These are phyloP conservation scores for Xylaria multiplex DNA, from an alignment of 2,329 filamentous ascomycete species.

Conservation along the genomic window DNA sequence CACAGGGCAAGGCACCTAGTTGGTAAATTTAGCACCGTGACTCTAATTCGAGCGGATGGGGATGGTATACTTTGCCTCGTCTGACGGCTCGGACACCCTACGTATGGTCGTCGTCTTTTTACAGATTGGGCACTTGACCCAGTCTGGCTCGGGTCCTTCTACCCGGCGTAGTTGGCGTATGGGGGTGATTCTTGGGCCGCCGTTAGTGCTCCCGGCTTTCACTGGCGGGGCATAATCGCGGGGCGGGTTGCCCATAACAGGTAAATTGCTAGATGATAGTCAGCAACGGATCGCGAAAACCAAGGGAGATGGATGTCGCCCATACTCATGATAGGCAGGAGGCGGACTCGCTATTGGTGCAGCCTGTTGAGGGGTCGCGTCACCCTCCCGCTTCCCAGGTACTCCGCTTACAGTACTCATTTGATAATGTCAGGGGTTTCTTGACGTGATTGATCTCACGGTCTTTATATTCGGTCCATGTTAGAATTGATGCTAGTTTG, in stretches of 20 bases:
- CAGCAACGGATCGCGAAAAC: background rate
- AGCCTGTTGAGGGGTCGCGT: background rate
- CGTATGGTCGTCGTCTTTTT: conserved; percentile 20
- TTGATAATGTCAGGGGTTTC: background rate
- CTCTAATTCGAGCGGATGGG: background rate
- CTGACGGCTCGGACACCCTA: conserved; percentile 21
- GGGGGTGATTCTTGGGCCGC: conserved; percentile 8
- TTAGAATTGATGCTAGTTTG: background rate
- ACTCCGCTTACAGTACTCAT: background rate
- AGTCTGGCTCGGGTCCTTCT: conserved; percentile 13
- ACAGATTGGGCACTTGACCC: conserved; percentile 19
- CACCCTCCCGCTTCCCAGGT: background rate
- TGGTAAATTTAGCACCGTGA: background rate
- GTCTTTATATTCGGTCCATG: background rate
- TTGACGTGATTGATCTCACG: background rate
- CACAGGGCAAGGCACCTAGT: conserved; percentile 13
- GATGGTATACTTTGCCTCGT: conserved; percentile 18
- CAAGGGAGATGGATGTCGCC: background rate
- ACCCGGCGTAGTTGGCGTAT: conserved; percentile 1
- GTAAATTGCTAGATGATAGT: background rate
- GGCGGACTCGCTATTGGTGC: background rate
- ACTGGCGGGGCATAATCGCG: conserved; percentile 5
- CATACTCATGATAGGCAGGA: background rate
- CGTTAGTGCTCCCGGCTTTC: background rate
- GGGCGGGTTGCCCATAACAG: conserved; percentile 7